Conservation (phyloP, 169 alveolate species). For the Plasmodium cynomolgi region DNA sequence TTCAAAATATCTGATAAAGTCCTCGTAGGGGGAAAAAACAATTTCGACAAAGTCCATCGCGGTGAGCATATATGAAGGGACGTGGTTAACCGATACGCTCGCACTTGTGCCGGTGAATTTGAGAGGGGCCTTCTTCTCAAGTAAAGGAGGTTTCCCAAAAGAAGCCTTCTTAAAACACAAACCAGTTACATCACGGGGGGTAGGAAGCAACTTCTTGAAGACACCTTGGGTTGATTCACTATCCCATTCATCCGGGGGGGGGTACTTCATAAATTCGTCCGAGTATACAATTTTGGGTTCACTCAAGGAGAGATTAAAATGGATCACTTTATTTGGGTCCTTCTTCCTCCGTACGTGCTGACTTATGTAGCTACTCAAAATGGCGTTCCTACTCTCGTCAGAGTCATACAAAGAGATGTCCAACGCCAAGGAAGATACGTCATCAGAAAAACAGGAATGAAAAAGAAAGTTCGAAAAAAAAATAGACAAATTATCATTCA, state of each 20-base stretch:
- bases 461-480: slow-evolving; percentile 35
- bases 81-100: not conserved
- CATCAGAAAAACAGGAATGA: slow-evolving; percentile 19
- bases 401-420: slow-evolving; percentile 51
- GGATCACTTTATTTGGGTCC: slow-evolving; percentile 18
- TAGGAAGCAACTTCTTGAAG: not conserved
- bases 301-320: not conserved
- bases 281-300: slow-evolving; percentile 17
- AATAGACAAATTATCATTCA: slow-evolving; percentile 35
- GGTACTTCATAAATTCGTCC: slow-evolving; percentile 3
- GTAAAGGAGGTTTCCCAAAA: not conserved
- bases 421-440: slow-evolving; percentile 33
- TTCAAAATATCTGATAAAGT: slow-evolving; percentile 20
- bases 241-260: not conserved
- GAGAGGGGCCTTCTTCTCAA: not conserved
- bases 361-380: not conserved
- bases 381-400: not conserved
- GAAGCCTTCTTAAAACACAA: not conserved
- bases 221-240: not conserved
- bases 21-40: slow-evolving; percentile 32
- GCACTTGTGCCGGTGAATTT: not conserved
- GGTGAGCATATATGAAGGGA: slow-evolving; percentile 27
- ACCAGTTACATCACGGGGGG: not conserved
- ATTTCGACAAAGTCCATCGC: slow-evolving; percentile 38
- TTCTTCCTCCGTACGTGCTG: not conserved